Evolutionary conservation across 2,329 filamentous ascomycete species (phyloP).

Genomic region (Apiospora sp.): DNA sequence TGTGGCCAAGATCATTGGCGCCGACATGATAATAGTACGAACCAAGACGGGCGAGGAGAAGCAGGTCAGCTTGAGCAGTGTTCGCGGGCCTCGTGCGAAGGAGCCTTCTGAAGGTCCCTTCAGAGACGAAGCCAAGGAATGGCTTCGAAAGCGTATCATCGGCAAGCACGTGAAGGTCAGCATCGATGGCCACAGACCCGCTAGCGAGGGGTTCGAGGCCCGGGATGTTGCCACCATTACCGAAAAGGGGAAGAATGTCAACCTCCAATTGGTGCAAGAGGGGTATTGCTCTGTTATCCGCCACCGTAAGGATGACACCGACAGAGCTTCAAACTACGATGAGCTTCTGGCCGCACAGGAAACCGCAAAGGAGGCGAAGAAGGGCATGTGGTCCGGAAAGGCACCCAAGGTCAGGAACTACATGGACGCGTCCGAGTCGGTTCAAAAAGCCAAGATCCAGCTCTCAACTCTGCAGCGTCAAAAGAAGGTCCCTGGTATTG

Average conservation of each 20-base stretch:
- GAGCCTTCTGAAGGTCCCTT: conserved; percentile 90
- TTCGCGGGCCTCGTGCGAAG: conserved; percentile 88
- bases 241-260: conserved; percentile 86
- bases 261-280: conserved; percentile 84
- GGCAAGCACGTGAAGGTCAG: conserved; percentile 93
- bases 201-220: conserved; percentile 89
- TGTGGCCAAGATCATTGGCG: conserved; percentile 85
- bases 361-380: conserved; percentile 83
- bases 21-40: conserved; percentile 87
- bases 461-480: conserved; percentile 87
- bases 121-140: conserved; percentile 94
- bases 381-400: conserved; percentile 96
- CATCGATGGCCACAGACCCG: conserved; percentile 90
- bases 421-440: conserved; percentile 87
- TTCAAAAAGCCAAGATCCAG: conserved; percentile 96
- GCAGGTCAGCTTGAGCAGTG: conserved; percentile 89
- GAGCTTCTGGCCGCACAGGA: conserved; percentile 83
- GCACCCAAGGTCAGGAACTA: conserved; percentile 83
- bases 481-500: conserved; percentile 89
- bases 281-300: conserved; percentile 94
- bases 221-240: conserved; percentile 92
- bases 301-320: conserved; percentile 92
- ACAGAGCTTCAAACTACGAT: conserved; percentile 93
- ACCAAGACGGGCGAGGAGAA: conserved; percentile 87
- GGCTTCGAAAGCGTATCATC: conserved; percentile 90